Evolutionary conservation across 2,329 filamentous ascomycete species (phyloP).

Genomic region (Phialophora macrospora): DNA sequence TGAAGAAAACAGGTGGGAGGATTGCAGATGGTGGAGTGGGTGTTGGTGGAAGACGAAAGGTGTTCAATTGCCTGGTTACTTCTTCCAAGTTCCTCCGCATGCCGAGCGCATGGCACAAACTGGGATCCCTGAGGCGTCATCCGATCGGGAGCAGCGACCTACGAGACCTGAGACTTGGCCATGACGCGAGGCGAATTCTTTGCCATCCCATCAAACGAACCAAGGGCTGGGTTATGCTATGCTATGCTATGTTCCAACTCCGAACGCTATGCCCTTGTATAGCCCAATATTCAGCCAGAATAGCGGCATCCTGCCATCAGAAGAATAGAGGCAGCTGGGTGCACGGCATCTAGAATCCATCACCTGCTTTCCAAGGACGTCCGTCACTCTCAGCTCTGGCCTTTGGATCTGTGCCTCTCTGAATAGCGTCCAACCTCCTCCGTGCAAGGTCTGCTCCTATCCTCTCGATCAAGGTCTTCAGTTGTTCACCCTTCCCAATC

Average conservation of each 20-base stretch:
- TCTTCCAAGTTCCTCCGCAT: conserved; percentile 25
- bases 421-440: conserved; percentile 52
- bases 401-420: conserved; percentile 57
- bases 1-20: neutral
- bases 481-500: conserved; percentile 47
- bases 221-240: neutral
- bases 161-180: too few relatives aligned
- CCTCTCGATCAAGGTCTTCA: conserved; percentile 52
- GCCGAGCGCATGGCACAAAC: conserved; percentile 12
- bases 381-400: conserved; percentile 59
- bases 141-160: too few relatives aligned
- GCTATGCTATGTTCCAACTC: neutral
- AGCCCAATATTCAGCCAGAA: neutral
- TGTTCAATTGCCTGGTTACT: conserved; percentile 29
- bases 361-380: conserved; percentile 60
- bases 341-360: conserved; percentile 53
- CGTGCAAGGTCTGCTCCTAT: conserved; percentile 51
- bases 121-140: conserved; percentile 1
- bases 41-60: conserved; percentile 20
- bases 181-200: neutral
- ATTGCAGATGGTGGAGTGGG: conserved; percentile 7
- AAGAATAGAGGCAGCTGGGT: neutral
- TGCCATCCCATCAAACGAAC: neutral
- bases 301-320: neutral
- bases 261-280: conserved; percentile 3